Base-by-base conservation (phyloP, 805 yeast species). In the Myxozyma melibiosi region DNA sequence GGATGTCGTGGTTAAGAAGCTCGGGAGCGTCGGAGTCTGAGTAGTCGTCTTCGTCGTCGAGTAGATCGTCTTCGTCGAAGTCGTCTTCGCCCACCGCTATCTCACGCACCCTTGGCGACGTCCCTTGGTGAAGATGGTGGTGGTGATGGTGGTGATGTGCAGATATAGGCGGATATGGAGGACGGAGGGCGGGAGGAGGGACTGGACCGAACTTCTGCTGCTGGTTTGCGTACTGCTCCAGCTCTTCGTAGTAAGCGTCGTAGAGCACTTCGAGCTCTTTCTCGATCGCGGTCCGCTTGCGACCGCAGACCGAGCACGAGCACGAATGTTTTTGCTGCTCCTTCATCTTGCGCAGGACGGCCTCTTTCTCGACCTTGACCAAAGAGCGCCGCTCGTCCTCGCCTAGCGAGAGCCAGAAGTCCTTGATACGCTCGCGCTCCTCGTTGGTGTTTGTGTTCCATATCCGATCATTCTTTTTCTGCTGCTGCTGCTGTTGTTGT, bases 291-390 rank as follows among this genome's bases (percentile, higher is more conserved):
- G 76, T 71, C 66, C 85, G 83, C 64, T 86, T 84, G 44, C 88
- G 80, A 1, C 91, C 92, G 73, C 97, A 91, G 18, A 83, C 83
- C 3, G 84, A 74, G 69, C 97, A 91, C 56, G 82, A 78, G 69
- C 96, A 90, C 27, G 71, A 70, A 25, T 76, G 73, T 61, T 78
- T 76, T 66, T 82, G 85, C 66, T 83, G 83, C 57, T 79, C 83
- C 58, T 79, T 81, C 70, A 89, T 81, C 41, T 83, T 78, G 47
- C 79, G 80, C 71, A 87, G 76, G 1, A 90, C 83, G 39, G 88
- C 84, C 45, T 81, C 81, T 68, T 84, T 85, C 63, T 87, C 88
- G 42, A 88, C 80, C 65, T 80, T 78, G 30, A 88, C 79, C 24
- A 90, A 78, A 30, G 79, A 74, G 64, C 80, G 76, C 65, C 87